A percentile compares a stretch with the other conserved stretches of the same genome.
phyloP scores from a whole-genome alignment of 495 filamentous ascomycete species.

The Penicillium ochrochloron region DNA sequence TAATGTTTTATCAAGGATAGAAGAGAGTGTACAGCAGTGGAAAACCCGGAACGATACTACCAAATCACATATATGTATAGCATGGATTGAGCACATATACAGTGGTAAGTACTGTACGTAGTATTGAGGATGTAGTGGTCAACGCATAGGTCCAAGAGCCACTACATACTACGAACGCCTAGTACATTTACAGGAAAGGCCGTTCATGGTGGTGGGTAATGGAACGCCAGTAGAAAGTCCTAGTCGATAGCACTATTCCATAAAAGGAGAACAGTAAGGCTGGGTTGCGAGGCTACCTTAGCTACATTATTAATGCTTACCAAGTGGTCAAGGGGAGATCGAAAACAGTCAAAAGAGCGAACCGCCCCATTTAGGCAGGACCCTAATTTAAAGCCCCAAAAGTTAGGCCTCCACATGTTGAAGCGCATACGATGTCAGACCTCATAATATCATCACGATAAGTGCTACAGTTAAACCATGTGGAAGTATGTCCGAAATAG shows the following conservation, averaged over 20 bases:
- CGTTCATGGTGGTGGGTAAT: background rate
- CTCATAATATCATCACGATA: background rate
- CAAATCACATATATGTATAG: background rate
- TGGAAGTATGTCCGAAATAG: background rate
- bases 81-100: background rate
- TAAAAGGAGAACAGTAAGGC: constrained; percentile 6
- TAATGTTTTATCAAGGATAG: background rate
- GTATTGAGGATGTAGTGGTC: too few relatives aligned
- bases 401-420: constrained; percentile 8
- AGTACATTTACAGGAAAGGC: background rate
- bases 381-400: constrained; percentile 9
- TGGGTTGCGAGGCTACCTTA: background rate
- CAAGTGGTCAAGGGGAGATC: constrained; percentile 1
- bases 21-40: background rate
- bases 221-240: background rate
- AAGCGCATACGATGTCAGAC: background rate
- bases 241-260: background rate
- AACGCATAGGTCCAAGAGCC: background rate
- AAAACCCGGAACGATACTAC: background rate
- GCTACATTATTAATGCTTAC: background rate
- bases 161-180: background rate
- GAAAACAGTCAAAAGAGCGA: constrained; percentile 1
- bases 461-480: background rate
- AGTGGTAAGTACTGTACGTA: background rate
- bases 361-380: constrained; percentile 16